Base-by-base conservation (phyloP, 2,329 filamentous ascomycete species). In the Cadophora gregata region DNA sequence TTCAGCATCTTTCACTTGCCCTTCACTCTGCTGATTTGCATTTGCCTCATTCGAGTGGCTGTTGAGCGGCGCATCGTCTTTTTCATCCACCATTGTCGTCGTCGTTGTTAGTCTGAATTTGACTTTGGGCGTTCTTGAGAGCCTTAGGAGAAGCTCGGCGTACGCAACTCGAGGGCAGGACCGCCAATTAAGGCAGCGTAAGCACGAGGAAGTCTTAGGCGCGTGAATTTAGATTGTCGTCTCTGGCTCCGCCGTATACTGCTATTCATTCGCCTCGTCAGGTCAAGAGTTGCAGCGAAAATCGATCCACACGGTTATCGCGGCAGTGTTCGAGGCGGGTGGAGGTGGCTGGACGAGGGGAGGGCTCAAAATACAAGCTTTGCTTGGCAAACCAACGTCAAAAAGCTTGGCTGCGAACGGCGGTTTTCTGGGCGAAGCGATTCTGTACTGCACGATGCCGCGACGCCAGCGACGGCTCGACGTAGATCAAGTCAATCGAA, bases 11-110 rank as follows among this genome's bases (percentile, higher is more conserved):
- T 38, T 33, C 14, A 21, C 48, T 31, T 25, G 31, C 1, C 9
- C 24, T 31, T 60, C 65, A 59, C 64, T 67, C 36, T 70, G 70
- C 6, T 66, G 58, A 29, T 63, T 64, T 9, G 53, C 4, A 31
- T 42, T 31, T 4, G 56, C 45, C 14, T 63, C 61, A 12, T 63
- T 69, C 14, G 50, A 29, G 58, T 67, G 62, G 16, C 53, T 51
- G n/a, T 64, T 65, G 29, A 42, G 31, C 16, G 59, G 51, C 10
- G 64, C 36, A 24, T 70, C 66, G 25, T 68, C 67, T 27, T 72
- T 64, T 61, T 70, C 66, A n/a, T 56, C 53, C n/a, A 63, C 58
- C 66, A 65, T 65, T 27, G 33, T 59, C 29, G 55, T 59, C 29
- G 55, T 47, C 21, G 29, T 61, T 50, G 38, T 60, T 10, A 61